phyloP scores from a whole-genome alignment of 306 rosid genomes.

The Cucurbita ficifolia region DNA sequence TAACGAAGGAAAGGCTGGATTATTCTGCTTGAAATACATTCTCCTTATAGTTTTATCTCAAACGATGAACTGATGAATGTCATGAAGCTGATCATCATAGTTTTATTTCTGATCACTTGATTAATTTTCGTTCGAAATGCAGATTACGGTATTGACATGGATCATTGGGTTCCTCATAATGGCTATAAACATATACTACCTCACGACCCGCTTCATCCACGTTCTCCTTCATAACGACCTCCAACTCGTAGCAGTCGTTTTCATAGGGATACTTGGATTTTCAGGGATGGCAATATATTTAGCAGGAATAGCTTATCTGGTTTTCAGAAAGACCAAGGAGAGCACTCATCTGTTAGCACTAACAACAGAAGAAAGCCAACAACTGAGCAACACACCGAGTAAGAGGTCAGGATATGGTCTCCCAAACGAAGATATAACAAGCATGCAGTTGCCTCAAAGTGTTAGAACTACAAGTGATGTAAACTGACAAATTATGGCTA shows the following conservation, averaged over 20 bases:
- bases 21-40: not conserved
- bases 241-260: slow-evolving; percentile 29
- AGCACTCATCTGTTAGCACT: slow-evolving; percentile 46
- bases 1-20: not conserved
- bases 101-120: not conserved
- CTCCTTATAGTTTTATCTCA: not conserved
- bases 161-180: slow-evolving; percentile 48
- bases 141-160: slow-evolving; percentile 72
- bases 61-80: not conserved
- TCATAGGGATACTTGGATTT: slow-evolving; percentile 71
- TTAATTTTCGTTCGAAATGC: slow-evolving; percentile 5
- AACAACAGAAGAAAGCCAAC: slow-evolving; percentile 44
- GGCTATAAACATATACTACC: slow-evolving; percentile 70
- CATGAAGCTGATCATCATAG: not conserved
- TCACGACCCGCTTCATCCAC: slow-evolving; percentile 48
- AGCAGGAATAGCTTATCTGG: slow-evolving; percentile 65
- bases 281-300: slow-evolving; percentile 60
- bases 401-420: slow-evolving; percentile 25
- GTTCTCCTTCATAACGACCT: slow-evolving; percentile 52
- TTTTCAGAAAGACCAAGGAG: slow-evolving; percentile 49
- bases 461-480: slow-evolving; percentile 21
- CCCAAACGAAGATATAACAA: slow-evolving; percentile 66
- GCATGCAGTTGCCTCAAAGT: slow-evolving; percentile 89
- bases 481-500: slow-evolving; percentile 17
- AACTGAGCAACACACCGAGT: slow-evolving; percentile 28